These are phyloP conservation scores for Forsythia viridissima DNA, from an alignment of 257 asterid species.

Conservation along the genomic window DNA sequence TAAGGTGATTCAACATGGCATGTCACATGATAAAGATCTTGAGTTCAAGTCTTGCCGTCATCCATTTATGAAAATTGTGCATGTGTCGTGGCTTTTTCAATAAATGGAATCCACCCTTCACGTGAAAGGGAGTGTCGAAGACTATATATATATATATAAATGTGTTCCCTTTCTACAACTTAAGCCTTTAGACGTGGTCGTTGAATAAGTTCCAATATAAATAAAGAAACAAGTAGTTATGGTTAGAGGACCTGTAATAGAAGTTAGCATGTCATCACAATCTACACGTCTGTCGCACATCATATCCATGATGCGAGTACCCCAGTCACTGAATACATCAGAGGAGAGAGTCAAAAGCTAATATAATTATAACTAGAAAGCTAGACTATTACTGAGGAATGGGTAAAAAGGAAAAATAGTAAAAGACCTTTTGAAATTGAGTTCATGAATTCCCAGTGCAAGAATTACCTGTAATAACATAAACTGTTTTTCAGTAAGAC, in stretches of 20 bases:
- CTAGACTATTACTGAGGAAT: constrained; percentile 11
- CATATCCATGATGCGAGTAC: constrained; percentile 74
- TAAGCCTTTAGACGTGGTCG: neutral
- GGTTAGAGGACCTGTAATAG: constrained; percentile 71
- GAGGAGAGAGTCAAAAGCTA: constrained; percentile 23
- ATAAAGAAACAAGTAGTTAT: neutral
- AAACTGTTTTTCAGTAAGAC: constrained; percentile 21
- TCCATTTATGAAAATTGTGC: neutral
- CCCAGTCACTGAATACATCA: constrained; percentile 50
- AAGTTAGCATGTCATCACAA: constrained; percentile 64
- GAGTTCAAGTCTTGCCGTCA: neutral
- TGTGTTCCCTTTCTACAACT: neutral
- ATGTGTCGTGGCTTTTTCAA: neutral
- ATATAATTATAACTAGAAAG: neutral
- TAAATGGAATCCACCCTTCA: neutral
- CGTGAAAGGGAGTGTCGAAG: neutral
- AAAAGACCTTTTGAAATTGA: constrained; percentile 83
- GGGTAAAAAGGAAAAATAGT: constrained; percentile 12
- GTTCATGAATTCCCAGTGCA: constrained; percentile 81
- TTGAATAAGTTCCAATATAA: neutral
- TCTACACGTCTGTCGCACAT: constrained; percentile 75
- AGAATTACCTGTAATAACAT: constrained; percentile 56
- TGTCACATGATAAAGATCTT: neutral
- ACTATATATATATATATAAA: neutral
- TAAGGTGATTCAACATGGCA: neutral